Evolutionary conservation across 2,329 filamentous ascomycete genomes (phyloP).

Genomic region (Ascochyta lentis): DNA sequence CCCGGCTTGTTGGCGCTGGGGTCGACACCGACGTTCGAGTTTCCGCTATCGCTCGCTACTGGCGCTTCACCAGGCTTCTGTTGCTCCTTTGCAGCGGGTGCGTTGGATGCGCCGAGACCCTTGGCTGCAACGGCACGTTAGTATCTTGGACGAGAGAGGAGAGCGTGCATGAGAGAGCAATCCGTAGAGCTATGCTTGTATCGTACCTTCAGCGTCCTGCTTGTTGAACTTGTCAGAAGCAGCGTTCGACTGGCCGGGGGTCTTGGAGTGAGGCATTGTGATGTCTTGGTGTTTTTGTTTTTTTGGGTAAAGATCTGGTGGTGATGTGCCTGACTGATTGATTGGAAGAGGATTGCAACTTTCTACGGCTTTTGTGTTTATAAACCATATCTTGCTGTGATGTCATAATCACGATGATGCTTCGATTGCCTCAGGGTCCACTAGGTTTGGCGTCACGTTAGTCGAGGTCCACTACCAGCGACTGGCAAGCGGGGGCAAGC

Average conservation of each 20-base stretch:
- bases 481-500: neutral
- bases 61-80: slow-evolving; percentile 22
- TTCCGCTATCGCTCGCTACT: slow-evolving; percentile 25
- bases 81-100: slow-evolving; percentile 23
- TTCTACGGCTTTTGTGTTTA: slow-evolving; percentile 5
- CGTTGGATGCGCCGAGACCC: slow-evolving; percentile 26
- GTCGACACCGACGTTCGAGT: slow-evolving; percentile 26
- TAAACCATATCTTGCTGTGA: slow-evolving; percentile 2
- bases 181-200: neutral
- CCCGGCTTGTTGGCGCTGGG: slow-evolving; percentile 25
- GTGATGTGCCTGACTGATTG: neutral
- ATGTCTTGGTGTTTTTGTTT: neutral
- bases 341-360: neutral
- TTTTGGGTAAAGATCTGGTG: neutral
- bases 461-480: neutral
- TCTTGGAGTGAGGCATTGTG: slow-evolving; percentile 29
- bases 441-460: slow-evolving; percentile 3
- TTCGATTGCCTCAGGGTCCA: slow-evolving; percentile 8
- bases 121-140: slow-evolving; percentile 15
- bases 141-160: neutral
- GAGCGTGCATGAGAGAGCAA: neutral
- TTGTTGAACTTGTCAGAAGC: slow-evolving; percentile 28
- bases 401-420: slow-evolving; percentile 5
- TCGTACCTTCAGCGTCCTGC: slow-evolving; percentile 24
- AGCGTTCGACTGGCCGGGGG: slow-evolving; percentile 26